These are phyloP conservation scores for Floccularia luteovirens DNA, from an alignment of 768 basidiomycete genomes.

Conservation along the genomic window DNA sequence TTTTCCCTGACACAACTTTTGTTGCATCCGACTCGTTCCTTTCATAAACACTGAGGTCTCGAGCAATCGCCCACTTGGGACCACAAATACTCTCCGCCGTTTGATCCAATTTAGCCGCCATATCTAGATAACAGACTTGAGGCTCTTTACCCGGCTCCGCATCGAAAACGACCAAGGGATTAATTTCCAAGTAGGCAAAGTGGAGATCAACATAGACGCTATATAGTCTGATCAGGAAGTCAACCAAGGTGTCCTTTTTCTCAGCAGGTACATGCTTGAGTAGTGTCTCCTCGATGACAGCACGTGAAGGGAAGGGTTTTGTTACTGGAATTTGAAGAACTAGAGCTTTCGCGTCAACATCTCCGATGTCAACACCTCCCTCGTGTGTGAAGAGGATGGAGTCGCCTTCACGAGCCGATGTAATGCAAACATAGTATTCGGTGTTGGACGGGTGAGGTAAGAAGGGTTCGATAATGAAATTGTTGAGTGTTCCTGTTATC, in stretches of 20 bases:
- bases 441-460: conserved; percentile 89
- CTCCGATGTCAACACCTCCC: conserved; percentile 97
- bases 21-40: conserved; percentile 28
- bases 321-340: conserved; percentile 77
- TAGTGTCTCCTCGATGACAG: conserved; percentile 66
- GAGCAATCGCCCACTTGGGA: conserved; percentile 97
- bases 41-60: conserved; percentile 78
- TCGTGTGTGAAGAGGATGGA: conserved; percentile 98
- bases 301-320: conserved; percentile 74
- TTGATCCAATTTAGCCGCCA: conserved; percentile 99
- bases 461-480: conserved; percentile 99
- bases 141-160: conserved; percentile 58
- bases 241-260: conserved; percentile 88
- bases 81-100: conserved; percentile 98
- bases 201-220: conserved; percentile 97
- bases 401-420: conserved; percentile 90
- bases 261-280: conserved; percentile 75
- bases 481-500: conserved; percentile 91
- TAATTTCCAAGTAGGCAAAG: conserved; percentile 99
- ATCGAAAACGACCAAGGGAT: conserved; percentile 94
- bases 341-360: conserved; percentile 96
- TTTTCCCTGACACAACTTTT: conserved; percentile 33
- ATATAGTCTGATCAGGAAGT: conserved; percentile 94
- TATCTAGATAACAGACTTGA: conserved; percentile 92
- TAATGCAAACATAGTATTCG: conserved; percentile 98